Conservation (phyloP, 208 protist genomes). For the Trypanosoma rangeli region DNA sequence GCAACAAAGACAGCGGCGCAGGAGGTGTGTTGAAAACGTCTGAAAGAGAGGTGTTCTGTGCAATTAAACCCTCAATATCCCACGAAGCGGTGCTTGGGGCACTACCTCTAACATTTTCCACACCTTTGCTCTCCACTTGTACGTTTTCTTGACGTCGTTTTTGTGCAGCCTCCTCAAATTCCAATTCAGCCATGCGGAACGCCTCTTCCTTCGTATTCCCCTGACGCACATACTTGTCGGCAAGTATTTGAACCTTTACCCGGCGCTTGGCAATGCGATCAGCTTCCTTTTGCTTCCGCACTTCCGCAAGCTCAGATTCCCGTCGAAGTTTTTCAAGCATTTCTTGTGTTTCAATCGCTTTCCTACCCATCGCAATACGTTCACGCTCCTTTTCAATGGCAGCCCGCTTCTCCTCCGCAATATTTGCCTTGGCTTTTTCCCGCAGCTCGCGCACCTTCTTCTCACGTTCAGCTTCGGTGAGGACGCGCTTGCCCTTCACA, state of each 20-base stretch:
- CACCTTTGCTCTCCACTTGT: neutral
- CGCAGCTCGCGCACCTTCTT: constrained; percentile 73
- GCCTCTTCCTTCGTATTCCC: constrained; percentile 61
- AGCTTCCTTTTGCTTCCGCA: constrained; percentile 48
- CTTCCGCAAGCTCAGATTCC: constrained; percentile 49
- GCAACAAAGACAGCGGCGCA: constrained; percentile 11
- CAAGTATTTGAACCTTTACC: constrained; percentile 65
- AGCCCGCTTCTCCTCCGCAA: constrained; percentile 49
- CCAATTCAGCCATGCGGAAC: constrained; percentile 32
- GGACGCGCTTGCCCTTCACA: constrained; percentile 56
- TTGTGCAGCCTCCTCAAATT: constrained; percentile 43
- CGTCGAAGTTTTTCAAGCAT: constrained; percentile 52
- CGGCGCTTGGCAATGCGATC: constrained; percentile 52
- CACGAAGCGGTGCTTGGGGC: constrained; percentile 16
- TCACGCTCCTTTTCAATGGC: constrained; percentile 55
- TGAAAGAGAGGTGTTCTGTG: constrained; percentile 23
- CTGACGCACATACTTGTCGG: constrained; percentile 65
- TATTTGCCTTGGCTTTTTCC: constrained; percentile 50
- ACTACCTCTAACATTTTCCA: neutral
- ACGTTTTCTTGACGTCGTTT: constrained; percentile 39
- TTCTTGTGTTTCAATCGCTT: constrained; percentile 51
- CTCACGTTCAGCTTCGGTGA: constrained; percentile 73
- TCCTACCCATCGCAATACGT: constrained; percentile 59
- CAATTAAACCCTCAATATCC: constrained; percentile 32
- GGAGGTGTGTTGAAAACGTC: constrained; percentile 33